Evolutionary conservation across 2,329 filamentous ascomycete genomes (phyloP), one percentile per base, ranked within the genome.

Genomic region (Colletotrichum zoysiae): DNA sequence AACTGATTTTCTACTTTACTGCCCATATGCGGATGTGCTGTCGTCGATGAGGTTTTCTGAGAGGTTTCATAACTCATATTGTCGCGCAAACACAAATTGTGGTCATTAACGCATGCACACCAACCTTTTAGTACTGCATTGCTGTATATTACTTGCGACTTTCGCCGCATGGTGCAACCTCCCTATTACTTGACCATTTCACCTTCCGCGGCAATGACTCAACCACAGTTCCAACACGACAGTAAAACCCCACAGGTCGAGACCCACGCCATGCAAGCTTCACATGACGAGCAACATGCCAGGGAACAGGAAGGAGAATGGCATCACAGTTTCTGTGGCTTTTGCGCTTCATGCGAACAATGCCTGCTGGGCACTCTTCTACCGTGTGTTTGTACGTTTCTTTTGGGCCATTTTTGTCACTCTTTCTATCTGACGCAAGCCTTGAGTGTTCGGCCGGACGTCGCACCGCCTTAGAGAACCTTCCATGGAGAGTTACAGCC

Each of bases 341-440:
- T 46, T 14, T 62, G 59, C 30, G 59, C 59, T 23, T 62, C 44
- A 12, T 61, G 44, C 44, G 33, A 62, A 38, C 42, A 51, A 18
- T 62, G 59, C 33, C 14, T 51, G 1, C n/a, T 62, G n/a, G 23
- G 44, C 30, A 51, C 59, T 14, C 51, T 62, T 9, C 2, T 50
- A 26, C 46, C 33, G 5, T 51, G 59, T 62, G 7, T 61, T 50
- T 12, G 59, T 50, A 38, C 26, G 44, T 38, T 26, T 26, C 26
- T 26, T 26, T 26, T 26, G 26, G 3, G 26, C 26, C 26, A 26
- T 26, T 26, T 26, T 26, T 26, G 26, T 2, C 26, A 26, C 26
- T 26, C 26, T 26, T 26, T 26, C 26, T 26, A 26, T 26, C 26
- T 26, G 26, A 26, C 26, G 26, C 26, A 26, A 26, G 26, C 26